Evolutionary conservation across 345 rosid species (phyloP), one percentile per base, ranked within the genome.

Genomic region (Brassica nigra): DNA sequence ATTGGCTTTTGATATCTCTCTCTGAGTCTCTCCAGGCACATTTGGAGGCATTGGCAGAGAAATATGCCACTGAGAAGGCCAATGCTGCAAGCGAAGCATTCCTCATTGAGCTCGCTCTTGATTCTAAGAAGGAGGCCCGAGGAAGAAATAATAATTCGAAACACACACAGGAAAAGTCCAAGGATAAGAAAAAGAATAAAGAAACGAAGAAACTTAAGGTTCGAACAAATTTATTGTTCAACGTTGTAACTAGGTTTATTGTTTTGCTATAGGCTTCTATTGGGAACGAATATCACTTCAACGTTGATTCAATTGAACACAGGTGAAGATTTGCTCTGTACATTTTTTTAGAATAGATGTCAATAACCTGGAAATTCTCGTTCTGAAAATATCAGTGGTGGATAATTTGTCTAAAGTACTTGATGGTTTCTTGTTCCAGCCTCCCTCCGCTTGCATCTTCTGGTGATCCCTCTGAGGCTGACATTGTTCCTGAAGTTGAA

Each of bases 1-100:
- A 73, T 29, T 54, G 44, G 34, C 68, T 71, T 54, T 23, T 42
- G 44, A 69, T 78, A 16, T 66, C 6, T 61, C 52, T 54, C 55
- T 23, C 20, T 54, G 2, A 5, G 28, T 62, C 28, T 36, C 42
- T 28, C 71, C 78, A 95, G 99, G 88, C 90, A 72, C 90, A 80
- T 83, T 86, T 95, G 85, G 98, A 93, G 91, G 90, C 89, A 80
- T 88, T 91, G 83, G 98, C 95, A 54, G 96, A 93, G 87, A 93
- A 90, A 86, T 90, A 91, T 88, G 99, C 97, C 69, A 93, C 89
- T 37, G 96, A 93, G 87, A 93, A 89, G 87, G 89, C 99, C 82
- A 95, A 95, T 85, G 99, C 99, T 80, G 99, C 93, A n/a, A 85
- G 97, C 75, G 95, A 95, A 83, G 98, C 99, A 57, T 87, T 95